Base-by-base conservation (phyloP, 805 yeast genomes). In the Dipodascus geniculatus region DNA sequence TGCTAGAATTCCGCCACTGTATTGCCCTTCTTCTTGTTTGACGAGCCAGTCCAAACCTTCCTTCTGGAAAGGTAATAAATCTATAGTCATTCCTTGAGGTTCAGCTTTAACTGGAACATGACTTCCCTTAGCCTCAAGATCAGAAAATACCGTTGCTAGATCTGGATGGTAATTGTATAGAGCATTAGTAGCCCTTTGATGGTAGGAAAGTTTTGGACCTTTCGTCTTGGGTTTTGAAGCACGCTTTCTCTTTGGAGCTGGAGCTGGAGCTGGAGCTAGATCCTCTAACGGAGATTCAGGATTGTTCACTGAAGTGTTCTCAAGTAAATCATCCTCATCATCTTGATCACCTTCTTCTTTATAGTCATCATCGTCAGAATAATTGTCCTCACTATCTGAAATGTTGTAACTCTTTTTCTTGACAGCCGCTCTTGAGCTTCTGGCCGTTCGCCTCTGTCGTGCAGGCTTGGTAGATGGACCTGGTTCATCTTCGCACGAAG, bases 11-110 rank as follows among this genome's bases (percentile, higher is more conserved):
- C 98, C 99, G 23, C 99, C 99, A 16, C 78, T 74, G 67, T 85
- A 91, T 48, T 74, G 76, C 14, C 67, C 62, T 22, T 81, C 81
- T 64, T 91, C 98, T 69, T 91, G 98, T 50, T 80, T 75, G 14
- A 79, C 60, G 56, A 93, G 75, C 99, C 99, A 93, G 62, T 85
- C 79, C 50, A 93, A 72, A 19, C 99, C 99, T 71, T 93, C 99
- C 16, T 80, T 72, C 69, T 93, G 99, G 69, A 93, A 93, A 0
- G 97, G 98, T 24, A 93, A 72, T 42, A 93, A 68, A 24, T 74
- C 75, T 49, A 88, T 76, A 1, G 77, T 77, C 85, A 91, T 80
- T 8, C 85, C 89, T 0, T 72, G 75, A 0, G 99, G 98, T 11
- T 68, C 71, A 0, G 89, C 86, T 51, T 77, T 67, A 3, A 50